Evolutionary conservation across 306 rosid genomes (phyloP).

Genomic region (Vigna angularis): DNA sequence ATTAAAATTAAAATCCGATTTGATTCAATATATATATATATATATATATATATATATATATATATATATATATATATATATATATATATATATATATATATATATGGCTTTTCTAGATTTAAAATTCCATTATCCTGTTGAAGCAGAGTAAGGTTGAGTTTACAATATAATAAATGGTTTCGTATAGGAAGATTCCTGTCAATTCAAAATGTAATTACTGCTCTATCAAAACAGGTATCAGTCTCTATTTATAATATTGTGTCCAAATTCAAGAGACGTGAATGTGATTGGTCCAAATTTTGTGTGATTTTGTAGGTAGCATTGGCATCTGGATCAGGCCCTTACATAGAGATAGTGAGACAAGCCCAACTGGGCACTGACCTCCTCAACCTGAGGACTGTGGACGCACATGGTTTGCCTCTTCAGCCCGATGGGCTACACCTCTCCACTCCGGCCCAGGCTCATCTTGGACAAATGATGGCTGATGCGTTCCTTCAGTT

Average conservation of each 20-base stretch:
- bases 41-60: too few relatives aligned
- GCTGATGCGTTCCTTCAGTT: constrained; percentile 63
- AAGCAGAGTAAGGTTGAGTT: neutral
- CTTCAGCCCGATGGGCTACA: constrained; percentile 69
- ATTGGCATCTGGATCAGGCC: constrained; percentile 68
- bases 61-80: too few relatives aligned
- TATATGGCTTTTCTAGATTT: neutral
- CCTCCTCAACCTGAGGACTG: constrained; percentile 59
- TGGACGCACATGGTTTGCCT: constrained; percentile 65
- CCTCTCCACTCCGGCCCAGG: constrained; percentile 63
- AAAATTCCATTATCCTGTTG: neutral
- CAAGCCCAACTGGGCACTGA: constrained; percentile 67
- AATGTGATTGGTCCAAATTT: neutral
- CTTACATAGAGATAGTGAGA: constrained; percentile 58
- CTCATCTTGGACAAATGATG: constrained; percentile 61
- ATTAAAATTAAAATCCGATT: neutral
- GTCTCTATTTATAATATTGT: neutral
- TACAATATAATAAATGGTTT: constrained; percentile 17
- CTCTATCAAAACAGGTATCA: neutral
- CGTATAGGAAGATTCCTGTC: neutral
- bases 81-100: too few relatives aligned
- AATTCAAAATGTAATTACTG: neutral
- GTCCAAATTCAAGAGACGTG: neutral
- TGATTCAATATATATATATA: neutral
- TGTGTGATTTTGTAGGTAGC: constrained; percentile 58